Conservation (phyloP, 805 yeast species). For the Metschnikowia koreensis region DNA sequence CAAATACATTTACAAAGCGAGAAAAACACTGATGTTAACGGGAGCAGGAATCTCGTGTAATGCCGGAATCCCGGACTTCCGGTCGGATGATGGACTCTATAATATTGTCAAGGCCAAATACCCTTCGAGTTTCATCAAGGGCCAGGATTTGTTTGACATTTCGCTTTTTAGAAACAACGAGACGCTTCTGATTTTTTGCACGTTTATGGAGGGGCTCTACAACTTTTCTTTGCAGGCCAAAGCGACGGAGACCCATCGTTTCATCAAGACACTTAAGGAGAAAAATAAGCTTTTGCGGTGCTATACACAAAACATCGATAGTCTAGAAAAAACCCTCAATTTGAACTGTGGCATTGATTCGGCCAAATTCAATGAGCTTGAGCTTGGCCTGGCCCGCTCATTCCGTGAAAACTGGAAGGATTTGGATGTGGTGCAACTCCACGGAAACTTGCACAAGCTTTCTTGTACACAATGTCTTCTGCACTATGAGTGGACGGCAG, state of each 20-base stretch:
- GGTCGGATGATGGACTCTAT: constrained; percentile 82
- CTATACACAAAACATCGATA: constrained; percentile 94
- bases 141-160: constrained; percentile 89
- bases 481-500: constrained; percentile 59
- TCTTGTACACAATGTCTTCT: constrained; percentile 72
- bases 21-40: constrained; percentile 66
- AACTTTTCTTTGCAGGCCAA: constrained; percentile 58
- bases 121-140: constrained; percentile 65
- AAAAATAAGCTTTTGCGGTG: constrained; percentile 73
- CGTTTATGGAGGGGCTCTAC: constrained; percentile 83
- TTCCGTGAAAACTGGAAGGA: constrained; percentile 53
- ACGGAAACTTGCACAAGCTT: constrained; percentile 79
- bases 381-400: constrained; percentile 17
- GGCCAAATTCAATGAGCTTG: constrained; percentile 24
- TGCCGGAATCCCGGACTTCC: constrained; percentile 96
- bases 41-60: constrained; percentile 98
- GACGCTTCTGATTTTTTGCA: constrained; percentile 72
- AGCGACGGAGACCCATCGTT: constrained; percentile 83
- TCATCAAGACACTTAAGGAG: constrained; percentile 59
- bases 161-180: constrained; percentile 69
- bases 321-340: constrained; percentile 68
- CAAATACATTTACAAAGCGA: constrained; percentile 48
- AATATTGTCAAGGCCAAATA: constrained; percentile 62
- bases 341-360: constrained; percentile 55
- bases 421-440: constrained; percentile 81